Conservation (phyloP, 1,284 basidiomycete genomes). For the Neonothopanus nambi region DNA sequence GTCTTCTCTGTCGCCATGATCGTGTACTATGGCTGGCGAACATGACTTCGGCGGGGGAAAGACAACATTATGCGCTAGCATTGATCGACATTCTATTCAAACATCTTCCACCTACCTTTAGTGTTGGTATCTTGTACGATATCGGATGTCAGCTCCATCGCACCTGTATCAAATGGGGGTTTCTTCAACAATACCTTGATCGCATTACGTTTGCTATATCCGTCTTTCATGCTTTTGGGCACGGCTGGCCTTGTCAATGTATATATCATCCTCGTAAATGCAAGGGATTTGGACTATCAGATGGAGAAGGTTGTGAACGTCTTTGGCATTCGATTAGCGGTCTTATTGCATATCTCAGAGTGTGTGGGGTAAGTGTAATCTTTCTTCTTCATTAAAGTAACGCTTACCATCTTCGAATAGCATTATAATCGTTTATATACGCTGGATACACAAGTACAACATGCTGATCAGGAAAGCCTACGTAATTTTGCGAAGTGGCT, state of each 20-base stretch:
- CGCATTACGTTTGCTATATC: conserved; percentile 28
- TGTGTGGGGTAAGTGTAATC: conserved; percentile 26
- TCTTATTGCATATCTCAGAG: conserved; percentile 26
- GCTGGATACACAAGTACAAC: conserved; percentile 26
- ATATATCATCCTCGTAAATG: conserved; percentile 31
- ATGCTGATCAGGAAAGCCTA: conserved; percentile 14
- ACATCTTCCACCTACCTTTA: conserved; percentile 22
- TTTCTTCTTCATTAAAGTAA: background rate
- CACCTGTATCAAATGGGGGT: conserved; percentile 27
- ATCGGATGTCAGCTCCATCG: conserved; percentile 27
- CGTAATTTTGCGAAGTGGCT: conserved; percentile 20
- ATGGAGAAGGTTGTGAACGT: conserved; percentile 37
- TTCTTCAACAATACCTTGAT: conserved; percentile 20
- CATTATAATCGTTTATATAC: conserved; percentile 24
- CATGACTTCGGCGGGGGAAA: conserved; percentile 31
- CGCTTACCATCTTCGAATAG: background rate
- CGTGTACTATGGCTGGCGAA: conserved; percentile 29
- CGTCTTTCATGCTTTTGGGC: conserved; percentile 36
- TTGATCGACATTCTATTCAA: conserved; percentile 26
- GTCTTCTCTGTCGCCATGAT: conserved; percentile 33
- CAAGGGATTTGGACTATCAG: conserved; percentile 29
- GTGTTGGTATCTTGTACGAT: conserved; percentile 30
- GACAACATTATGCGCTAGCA: conserved; percentile 28
- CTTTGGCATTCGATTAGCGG: conserved; percentile 33
- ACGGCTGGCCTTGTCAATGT: conserved; percentile 34